These are phyloP conservation scores for Russula emetica DNA, from an alignment of 768 basidiomycete genomes.

Conservation along the genomic window DNA sequence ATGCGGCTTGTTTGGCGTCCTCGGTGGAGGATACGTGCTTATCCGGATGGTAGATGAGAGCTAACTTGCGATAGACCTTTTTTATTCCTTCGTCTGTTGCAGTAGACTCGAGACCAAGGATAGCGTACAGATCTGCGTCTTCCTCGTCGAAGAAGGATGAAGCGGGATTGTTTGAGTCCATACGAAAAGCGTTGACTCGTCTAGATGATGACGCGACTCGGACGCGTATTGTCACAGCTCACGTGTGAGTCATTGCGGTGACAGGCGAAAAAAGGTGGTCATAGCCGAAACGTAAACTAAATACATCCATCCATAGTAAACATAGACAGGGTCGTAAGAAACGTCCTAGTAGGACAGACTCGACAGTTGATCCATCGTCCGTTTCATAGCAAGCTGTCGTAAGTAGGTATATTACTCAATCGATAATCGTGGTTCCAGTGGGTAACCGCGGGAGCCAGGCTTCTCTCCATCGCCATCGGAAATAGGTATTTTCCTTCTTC, in stretches of 20 bases:
- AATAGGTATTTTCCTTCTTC: neutral
- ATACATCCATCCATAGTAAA: no score
- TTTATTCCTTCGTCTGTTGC: conserved; percentile 67
- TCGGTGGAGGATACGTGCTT: conserved; percentile 67
- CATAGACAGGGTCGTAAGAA: neutral
- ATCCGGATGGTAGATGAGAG: conserved; percentile 85
- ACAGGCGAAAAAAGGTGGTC: neutral
- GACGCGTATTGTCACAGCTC: conserved; percentile 7
- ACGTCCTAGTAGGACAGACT: neutral
- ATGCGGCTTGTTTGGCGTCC: conserved; percentile 59
- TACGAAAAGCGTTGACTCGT: neutral
- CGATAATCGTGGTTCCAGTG: conserved; percentile 62
- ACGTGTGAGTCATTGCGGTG: neutral
- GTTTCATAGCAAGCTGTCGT: neutral
- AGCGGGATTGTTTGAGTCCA: conserved; percentile 58
- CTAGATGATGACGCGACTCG: neutral
- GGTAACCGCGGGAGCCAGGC: conserved; percentile 51
- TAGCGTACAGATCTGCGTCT: conserved; percentile 75
- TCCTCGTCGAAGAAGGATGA: conserved; percentile 72
- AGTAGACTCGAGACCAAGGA: conserved; percentile 53
- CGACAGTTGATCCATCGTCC: neutral
- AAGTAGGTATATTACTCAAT: conserved; percentile 51
- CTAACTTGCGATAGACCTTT: conserved; percentile 80
- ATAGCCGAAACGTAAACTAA: neutral
- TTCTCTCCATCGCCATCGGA: conserved; percentile 37